A percentile compares a stretch with the other conserved stretches of the same genome.
phyloP scores from a whole-genome alignment of 1,139 yeast species.

The Lodderomyces elongisporus region DNA sequence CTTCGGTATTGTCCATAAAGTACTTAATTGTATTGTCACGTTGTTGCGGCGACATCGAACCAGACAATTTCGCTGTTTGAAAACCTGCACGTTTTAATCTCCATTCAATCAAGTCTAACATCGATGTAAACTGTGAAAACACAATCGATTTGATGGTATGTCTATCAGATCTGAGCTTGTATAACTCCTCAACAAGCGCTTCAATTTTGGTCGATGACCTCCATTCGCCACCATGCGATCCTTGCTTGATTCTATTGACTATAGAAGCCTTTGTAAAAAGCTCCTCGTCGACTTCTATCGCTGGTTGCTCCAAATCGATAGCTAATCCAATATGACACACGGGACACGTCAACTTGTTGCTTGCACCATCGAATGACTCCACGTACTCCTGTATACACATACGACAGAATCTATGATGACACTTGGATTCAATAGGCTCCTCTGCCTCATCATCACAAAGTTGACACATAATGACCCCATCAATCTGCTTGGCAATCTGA shows the following conservation, averaged over 20 bases:
- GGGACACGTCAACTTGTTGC: slow-evolving; percentile 71
- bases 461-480: slow-evolving; percentile 78
- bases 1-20: slow-evolving; percentile 87
- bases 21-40: slow-evolving; percentile 85
- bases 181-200: slow-evolving; percentile 89
- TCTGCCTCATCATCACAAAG: slow-evolving; percentile 97
- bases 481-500: slow-evolving; percentile 28
- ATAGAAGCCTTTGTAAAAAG: slow-evolving; percentile 74
- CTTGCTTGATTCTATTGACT: slow-evolving; percentile 80
- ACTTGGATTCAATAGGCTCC: slow-evolving; percentile 90
- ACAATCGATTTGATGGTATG: slow-evolving; percentile 93
- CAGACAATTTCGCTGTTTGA: slow-evolving; percentile 87
- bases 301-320: slow-evolving; percentile 84
- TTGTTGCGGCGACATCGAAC: slow-evolving; percentile 94
- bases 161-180: slow-evolving; percentile 76
- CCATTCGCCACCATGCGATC: slow-evolving; percentile 71
- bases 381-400: slow-evolving; percentile 86
- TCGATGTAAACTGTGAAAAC: slow-evolving; percentile 93
- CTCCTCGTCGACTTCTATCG: slow-evolving; percentile 68
- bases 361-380: slow-evolving; percentile 70
- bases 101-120: slow-evolving; percentile 96
- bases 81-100: slow-evolving; percentile 90
- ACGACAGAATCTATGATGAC: slow-evolving; percentile 91
- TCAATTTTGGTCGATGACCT: slow-evolving; percentile 92
- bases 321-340: slow-evolving; percentile 92